Evolutionary conservation across 495 filamentous ascomycete species (phyloP).

Genomic region (Daldinia concentrica): DNA sequence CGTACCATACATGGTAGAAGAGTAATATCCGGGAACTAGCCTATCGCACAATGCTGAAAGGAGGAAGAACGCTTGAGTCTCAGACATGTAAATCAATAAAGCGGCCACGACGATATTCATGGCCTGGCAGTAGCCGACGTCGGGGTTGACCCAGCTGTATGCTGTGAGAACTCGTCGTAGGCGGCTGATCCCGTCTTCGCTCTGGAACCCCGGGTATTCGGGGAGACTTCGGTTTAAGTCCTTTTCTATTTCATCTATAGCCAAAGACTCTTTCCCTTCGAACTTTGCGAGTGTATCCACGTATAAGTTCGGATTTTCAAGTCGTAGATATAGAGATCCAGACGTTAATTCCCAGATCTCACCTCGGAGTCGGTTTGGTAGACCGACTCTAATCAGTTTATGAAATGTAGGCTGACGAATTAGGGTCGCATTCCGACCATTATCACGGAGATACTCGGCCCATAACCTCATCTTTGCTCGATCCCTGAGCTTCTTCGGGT

Average conservation of each 20-base stretch:
- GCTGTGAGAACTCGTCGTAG: slow-evolving; percentile 90
- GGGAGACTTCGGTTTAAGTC: slow-evolving; percentile 95
- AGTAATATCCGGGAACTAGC: slow-evolving; percentile 94
- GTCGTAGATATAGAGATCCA: slow-evolving; percentile 84
- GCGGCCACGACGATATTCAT: slow-evolving; percentile 99
- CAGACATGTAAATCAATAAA: slow-evolving; percentile 97
- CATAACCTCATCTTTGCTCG: slow-evolving; percentile 96
- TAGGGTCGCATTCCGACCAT: slow-evolving; percentile 90
- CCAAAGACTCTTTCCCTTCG: slow-evolving; percentile 83
- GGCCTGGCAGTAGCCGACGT: slow-evolving; percentile 97
- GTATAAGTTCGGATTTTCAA: slow-evolving; percentile 86
- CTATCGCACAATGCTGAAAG: slow-evolving; percentile 92
- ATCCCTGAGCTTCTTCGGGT: slow-evolving; percentile 94
- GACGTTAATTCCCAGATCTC: slow-evolving; percentile 97
- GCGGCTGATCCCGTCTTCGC: slow-evolving; percentile 91
- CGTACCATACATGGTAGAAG: slow-evolving; percentile 98
- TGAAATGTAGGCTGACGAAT: slow-evolving; percentile 97
- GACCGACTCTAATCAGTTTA: slow-evolving; percentile 92
- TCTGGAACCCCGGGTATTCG: slow-evolving; percentile 97
- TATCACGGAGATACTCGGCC: slow-evolving; percentile 95
- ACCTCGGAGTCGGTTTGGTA: slow-evolving; percentile 91
- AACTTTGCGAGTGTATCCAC: slow-evolving; percentile 83
- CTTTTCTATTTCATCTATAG: slow-evolving; percentile 99
- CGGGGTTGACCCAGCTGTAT: slow-evolving; percentile 94
- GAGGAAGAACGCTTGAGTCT: slow-evolving; percentile 93